These are phyloP conservation scores for Suillus subaureus DNA, from an alignment of 768 basidiomycete genomes.

Conservation along the genomic window DNA sequence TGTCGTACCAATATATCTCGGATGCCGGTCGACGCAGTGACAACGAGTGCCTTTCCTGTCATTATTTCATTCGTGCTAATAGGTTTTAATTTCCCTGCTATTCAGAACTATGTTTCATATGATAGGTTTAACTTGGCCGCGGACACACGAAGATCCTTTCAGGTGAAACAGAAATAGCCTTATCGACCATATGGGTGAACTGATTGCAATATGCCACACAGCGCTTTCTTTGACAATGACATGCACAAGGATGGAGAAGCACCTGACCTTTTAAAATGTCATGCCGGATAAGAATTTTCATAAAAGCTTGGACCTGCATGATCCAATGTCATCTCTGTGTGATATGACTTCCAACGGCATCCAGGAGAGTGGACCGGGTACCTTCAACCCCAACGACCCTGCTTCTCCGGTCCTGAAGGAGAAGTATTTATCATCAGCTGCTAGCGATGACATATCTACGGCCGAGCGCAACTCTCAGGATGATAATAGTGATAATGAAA, in stretches of 20 bases:
- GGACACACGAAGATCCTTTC: not conserved
- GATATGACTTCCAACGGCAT: not conserved
- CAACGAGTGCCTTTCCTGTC: not conserved
- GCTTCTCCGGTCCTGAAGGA: not conserved
- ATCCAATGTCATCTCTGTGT: not conserved
- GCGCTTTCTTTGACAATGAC: not conserved
- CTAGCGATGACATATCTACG: constrained; percentile 12
- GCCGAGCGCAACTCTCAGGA: constrained; percentile 12
- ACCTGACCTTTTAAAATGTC: constrained; percentile 4
- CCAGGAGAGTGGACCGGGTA: constrained; percentile 4
- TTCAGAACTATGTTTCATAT: not conserved
- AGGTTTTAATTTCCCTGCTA: not conserved
- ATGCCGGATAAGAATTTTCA: constrained; percentile 11
- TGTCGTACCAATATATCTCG: not conserved
- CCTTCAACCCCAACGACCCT: not conserved
- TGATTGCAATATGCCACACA: not conserved
- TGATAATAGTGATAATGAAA: not conserved
- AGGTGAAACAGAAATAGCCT: constrained; percentile 13
- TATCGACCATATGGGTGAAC: constrained; percentile 6
- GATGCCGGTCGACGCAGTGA: not conserved
- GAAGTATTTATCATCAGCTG: constrained; percentile 9
- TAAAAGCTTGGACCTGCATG: constrained; percentile 2
- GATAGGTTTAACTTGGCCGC: not conserved
- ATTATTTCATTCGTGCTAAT: not conserved
- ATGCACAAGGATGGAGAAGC: not conserved